Percentiles rank a stretch among this genome's conserved stretches.
phyloP scores from a whole-genome alignment of 164 flowering plant species.

The Nymphaea colorata region DNA sequence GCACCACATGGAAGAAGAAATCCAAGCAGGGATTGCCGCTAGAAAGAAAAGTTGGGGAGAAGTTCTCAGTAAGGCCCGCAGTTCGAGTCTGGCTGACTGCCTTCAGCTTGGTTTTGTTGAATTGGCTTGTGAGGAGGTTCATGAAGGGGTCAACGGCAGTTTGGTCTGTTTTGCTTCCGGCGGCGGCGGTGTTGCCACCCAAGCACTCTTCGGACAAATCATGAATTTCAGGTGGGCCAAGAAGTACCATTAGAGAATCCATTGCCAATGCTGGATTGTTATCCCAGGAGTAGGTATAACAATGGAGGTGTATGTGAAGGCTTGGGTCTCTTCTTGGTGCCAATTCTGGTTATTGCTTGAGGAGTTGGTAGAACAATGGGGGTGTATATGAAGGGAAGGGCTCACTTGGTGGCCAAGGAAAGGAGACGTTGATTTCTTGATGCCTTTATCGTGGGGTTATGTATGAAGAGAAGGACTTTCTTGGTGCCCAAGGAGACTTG shows the following conservation, averaged over 20 bases:
- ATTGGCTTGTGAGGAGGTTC: background rate
- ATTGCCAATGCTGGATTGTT: background rate
- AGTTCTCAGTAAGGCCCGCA: constrained; percentile 32
- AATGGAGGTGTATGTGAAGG: background rate
- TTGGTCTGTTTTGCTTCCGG: background rate
- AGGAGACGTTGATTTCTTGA: background rate
- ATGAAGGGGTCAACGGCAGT: background rate
- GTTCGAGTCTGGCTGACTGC: background rate
- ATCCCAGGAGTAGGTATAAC: background rate
- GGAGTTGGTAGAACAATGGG: background rate
- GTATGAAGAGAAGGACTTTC: background rate
- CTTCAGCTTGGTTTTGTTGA: background rate
- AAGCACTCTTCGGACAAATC: background rate
- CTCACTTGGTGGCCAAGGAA: background rate
- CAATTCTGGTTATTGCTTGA: background rate
- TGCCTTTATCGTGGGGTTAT: background rate
- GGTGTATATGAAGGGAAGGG: background rate
- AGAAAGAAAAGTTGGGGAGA: constrained; percentile 27
- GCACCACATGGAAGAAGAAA: constrained; percentile 59
- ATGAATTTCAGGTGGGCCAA: background rate
- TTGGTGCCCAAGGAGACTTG: background rate
- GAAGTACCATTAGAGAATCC: background rate
- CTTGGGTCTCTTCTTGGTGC: background rate
- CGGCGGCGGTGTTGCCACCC: background rate
- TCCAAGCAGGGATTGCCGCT: constrained; percentile 47